Percentiles rank a stretch among this genome's conserved stretches.
These are phyloP conservation scores for Rhizophora mangle DNA, from an alignment of 345 rosid species.

Conservation along the genomic window DNA sequence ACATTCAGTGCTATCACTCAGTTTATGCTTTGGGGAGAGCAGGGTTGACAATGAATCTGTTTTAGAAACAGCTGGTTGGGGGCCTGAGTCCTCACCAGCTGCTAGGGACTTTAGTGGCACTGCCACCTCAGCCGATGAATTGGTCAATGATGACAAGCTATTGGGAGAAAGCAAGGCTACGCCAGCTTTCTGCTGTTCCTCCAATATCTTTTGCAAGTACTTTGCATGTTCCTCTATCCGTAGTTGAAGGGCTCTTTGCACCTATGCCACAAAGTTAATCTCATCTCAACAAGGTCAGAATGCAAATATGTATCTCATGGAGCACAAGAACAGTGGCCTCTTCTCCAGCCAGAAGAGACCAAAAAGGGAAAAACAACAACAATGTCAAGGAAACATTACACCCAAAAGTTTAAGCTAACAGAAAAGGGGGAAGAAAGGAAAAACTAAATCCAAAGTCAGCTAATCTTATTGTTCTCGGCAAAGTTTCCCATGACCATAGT, in stretches of 20 bases:
- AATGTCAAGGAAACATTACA: no score
- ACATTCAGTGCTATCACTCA: slow-evolving; percentile 22
- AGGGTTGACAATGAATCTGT: slow-evolving; percentile 30
- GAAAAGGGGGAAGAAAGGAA: no score
- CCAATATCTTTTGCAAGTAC: slow-evolving; percentile 78
- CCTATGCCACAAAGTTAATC: slow-evolving; percentile 30
- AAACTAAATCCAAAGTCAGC: no score
- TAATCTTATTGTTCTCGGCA: no score
- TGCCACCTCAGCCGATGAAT: slow-evolving; percentile 29
- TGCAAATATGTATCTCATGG: no score
- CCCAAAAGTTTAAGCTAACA: no score
- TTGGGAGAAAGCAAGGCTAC: slow-evolving; percentile 36
- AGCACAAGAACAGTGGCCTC: no score
- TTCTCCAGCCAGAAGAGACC: no score
- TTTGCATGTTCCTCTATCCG: slow-evolving; percentile 89
- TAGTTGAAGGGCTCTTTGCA: slow-evolving; percentile 69
- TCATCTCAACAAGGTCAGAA: background rate
- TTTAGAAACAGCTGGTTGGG: slow-evolving; percentile 32
- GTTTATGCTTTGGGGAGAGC: slow-evolving; percentile 31
- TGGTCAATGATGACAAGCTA: slow-evolving; percentile 33
- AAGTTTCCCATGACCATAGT: no score
- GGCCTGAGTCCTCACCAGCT: background rate
- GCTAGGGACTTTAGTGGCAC: slow-evolving; percentile 25
- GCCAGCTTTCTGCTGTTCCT: slow-evolving; percentile 75
- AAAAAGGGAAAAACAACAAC: no score